Conservation (phyloP, 2,329 filamentous ascomycete species). For the Diaporthe sp. region DNA sequence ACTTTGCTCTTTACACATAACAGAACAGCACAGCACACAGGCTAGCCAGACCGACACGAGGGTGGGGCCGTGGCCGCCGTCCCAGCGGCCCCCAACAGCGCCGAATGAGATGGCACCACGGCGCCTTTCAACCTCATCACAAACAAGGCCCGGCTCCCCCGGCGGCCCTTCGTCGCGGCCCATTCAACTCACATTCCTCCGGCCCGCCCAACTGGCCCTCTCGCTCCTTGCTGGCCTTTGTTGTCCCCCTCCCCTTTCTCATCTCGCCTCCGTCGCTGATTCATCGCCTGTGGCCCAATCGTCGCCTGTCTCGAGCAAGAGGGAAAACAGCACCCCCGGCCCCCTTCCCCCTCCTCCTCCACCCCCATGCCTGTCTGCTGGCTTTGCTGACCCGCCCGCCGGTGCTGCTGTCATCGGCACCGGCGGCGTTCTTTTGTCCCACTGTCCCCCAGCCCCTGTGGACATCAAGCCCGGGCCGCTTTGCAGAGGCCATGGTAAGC, state of each 20-base stretch:
- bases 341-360: background rate
- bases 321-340: background rate
- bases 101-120: slow-evolving; percentile 40
- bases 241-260: slow-evolving; percentile 5
- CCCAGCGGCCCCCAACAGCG: slow-evolving; percentile 38
- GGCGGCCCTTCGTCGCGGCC: slow-evolving; percentile 26
- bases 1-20: background rate
- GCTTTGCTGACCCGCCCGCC: slow-evolving; percentile 17
- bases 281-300: slow-evolving; percentile 18
- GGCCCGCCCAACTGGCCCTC: slow-evolving; percentile 29
- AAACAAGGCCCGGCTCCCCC: slow-evolving; percentile 31
- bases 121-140: slow-evolving; percentile 25
- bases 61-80: slow-evolving; percentile 39
- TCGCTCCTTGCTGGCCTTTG: slow-evolving; percentile 17
- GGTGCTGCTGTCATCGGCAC: slow-evolving; percentile 16
- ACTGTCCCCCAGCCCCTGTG: background rate
- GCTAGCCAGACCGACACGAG: slow-evolving; percentile 23
- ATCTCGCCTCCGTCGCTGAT: slow-evolving; percentile 31
- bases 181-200: slow-evolving; percentile 31
- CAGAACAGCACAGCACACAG: background rate
- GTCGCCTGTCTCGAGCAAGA: background rate
- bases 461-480: slow-evolving; percentile 16
- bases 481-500: slow-evolving; percentile 1
- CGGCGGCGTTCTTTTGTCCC: background rate
- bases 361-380: background rate